Base-by-base conservation (phyloP, 148 eudicot species). In the Fagopyrum tataricum region DNA sequence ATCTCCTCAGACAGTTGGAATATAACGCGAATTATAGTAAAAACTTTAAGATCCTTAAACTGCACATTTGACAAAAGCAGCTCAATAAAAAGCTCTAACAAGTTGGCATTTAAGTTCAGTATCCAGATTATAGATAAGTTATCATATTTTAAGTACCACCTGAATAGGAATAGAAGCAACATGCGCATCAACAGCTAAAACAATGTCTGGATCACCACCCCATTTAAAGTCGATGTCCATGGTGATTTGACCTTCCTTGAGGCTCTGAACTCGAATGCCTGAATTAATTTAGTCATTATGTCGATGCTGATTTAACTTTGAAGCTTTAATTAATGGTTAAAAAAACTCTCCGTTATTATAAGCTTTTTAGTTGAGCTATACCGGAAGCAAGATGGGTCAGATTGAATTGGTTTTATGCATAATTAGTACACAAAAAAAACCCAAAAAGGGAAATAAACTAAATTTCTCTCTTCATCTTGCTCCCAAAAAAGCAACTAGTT, bases 211-310 rank as follows among this genome's bases (percentile, higher is more conserved):
- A 76, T 94, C 89, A 75, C 98, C 98, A 75, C 98, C 98, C 98
- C 98, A 94, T 51, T 91, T 85, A 52, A 94, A 81, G 83, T 94
- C 97, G 61, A 94, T 85, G 72, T 94, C 98, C 98, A 94, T 89
- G 37, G 87, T 91, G 71, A 94, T 86, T 83, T 91, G 98, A 75
- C 97, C 84, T 79, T 91, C 78, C 82, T 91, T 86, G 71, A 91
- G 90, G 87, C 96, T 94, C 84, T 94, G 98, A 79, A 94, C 96
- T 81, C 96, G 97, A 67, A 94, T 89, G 72, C 98, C 98, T 94
- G 61, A 55, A 55, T 55, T 21, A 8, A 53, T n/a, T 53, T 53
- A 53, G 23, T 53, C 21, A 52, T 17, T 5, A 46, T 46, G 12
- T 44, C 7, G 3, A 46, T 46, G 49, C 49, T 8, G 13, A 46